A percentile compares a stretch with the other conserved stretches of the same genome.
phyloP scores from a whole-genome alignment of 192 early-diverging fungal species.

The Entophlyctis helioformis region DNA sequence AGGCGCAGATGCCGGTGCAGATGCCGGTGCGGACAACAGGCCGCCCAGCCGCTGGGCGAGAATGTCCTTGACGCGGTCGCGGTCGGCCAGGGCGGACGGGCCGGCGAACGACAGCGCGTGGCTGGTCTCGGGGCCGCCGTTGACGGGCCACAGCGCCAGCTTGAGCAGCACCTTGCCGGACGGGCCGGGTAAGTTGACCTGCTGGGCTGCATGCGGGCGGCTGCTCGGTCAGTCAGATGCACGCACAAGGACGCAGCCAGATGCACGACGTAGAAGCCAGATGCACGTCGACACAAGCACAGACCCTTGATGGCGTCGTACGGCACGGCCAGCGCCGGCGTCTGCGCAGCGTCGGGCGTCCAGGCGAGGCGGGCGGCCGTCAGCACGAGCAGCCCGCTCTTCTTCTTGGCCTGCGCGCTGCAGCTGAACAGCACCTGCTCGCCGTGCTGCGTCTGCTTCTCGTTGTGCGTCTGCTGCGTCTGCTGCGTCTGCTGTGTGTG shows the following conservation, averaged over 20 bases:
- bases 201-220: conserved; percentile 5
- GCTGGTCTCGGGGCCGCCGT: conserved; percentile 19
- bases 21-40: conserved; percentile 9
- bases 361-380: no score
- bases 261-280: no score
- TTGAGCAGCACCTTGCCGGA: conserved; percentile 25
- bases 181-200: conserved; percentile 44
- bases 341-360: conserved; percentile 29
- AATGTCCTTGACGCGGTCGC: conserved; percentile 32
- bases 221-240: neutral
- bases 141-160: conserved; percentile 29
- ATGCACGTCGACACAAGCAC: no score
- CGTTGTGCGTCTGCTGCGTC: no score
- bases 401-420: no score
- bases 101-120: conserved; percentile 33
- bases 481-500: no score
- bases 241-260: neutral
- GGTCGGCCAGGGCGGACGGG: conserved; percentile 27
- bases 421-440: no score
- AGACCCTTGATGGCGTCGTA: conserved; percentile 30
- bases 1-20: neutral
- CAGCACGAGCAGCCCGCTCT: no score
- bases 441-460: no score
- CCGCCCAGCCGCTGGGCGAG: conserved; percentile 24
- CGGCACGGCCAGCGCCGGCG: conserved; percentile 29